Conservation (phyloP, 108 stramenopile species). For the Parietichytrium sp. region DNA sequence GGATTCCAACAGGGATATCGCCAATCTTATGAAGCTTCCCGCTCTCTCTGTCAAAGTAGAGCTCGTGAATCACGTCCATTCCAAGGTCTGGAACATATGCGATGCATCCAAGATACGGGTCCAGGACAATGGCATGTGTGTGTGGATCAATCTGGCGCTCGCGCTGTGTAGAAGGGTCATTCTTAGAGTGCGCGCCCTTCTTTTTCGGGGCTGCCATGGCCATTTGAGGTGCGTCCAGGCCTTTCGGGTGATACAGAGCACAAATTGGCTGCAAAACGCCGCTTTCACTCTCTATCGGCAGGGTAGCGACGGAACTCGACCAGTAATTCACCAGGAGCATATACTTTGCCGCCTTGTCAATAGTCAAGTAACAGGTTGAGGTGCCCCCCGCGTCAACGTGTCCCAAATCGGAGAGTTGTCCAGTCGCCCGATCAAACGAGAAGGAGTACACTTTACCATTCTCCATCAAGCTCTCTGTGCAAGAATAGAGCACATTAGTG, state of each 20-base stretch:
- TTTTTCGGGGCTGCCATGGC: conserved; percentile 64
- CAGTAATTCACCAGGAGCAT: conserved; percentile 89
- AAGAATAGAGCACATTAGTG: conserved; percentile 86
- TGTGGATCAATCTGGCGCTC: conserved; percentile 89
- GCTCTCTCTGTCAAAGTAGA: conserved; percentile 65
- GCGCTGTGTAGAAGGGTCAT: conserved; percentile 75
- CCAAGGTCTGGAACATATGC: conserved; percentile 87
- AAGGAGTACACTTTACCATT: conserved; percentile 82
- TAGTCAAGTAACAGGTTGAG: conserved; percentile 89
- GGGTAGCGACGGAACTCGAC: conserved; percentile 80
- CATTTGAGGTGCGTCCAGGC: conserved; percentile 68
- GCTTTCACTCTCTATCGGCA: conserved; percentile 71
- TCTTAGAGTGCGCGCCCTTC: conserved; percentile 77
- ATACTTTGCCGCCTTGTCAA: conserved; percentile 72
- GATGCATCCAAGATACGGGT: conserved; percentile 77
- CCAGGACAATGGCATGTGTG: conserved; percentile 87
- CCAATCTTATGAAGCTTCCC: conserved; percentile 73
- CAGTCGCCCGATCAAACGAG: conserved; percentile 61
- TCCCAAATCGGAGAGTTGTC: conserved; percentile 66
- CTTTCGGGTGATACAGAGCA: conserved; percentile 59
- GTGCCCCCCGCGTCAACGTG: conserved; percentile 78
- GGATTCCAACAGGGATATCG: conserved; percentile 72
- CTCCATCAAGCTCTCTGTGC: conserved; percentile 85
- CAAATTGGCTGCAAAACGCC: conserved; percentile 58
- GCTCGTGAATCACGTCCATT: conserved; percentile 78